A percentile compares a stretch with the other conserved stretches of the same genome.
Conservation (phyloP, 306 rosid species). For the Castanospermum australe region DNA sequence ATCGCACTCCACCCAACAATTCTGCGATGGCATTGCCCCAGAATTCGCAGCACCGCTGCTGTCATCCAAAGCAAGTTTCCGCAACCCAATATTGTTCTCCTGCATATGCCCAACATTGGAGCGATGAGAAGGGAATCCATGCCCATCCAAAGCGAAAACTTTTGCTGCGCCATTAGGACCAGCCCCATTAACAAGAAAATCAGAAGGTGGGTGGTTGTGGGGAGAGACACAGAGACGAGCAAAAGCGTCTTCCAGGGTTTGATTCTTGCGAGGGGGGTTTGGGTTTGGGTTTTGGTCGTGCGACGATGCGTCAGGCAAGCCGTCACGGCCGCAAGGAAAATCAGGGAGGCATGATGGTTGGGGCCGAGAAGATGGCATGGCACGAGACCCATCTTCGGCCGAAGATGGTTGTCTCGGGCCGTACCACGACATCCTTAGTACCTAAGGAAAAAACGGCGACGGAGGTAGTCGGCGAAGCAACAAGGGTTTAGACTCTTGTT, state of each 20-base stretch:
- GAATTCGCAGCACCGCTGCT: background rate
- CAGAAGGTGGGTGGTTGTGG: background rate
- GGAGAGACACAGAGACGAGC: slow-evolving; percentile 33
- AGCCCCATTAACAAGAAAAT: background rate
- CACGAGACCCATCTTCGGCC: background rate
- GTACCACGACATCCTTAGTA: slow-evolving; percentile 8
- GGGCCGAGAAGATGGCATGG: background rate
- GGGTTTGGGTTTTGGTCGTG: background rate
- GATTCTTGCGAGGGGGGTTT: background rate
- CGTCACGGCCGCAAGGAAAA: background rate
- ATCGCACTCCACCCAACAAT: background rate
- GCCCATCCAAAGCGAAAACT: background rate
- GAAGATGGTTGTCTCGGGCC: background rate
- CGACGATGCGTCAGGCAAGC: background rate
- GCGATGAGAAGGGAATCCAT: background rate
- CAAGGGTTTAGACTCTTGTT: background rate
- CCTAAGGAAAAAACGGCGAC: background rate
- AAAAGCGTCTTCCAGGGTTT: slow-evolving; percentile 44
- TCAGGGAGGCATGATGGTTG: background rate
- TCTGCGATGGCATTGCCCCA: background rate
- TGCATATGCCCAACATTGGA: background rate
- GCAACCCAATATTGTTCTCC: background rate
- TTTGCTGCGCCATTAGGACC: background rate
- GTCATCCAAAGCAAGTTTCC: background rate
- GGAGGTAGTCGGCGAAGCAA: background rate